These are phyloP conservation scores for Xylaria curta DNA, from an alignment of 495 filamentous ascomycete species.

Conservation along the genomic window DNA sequence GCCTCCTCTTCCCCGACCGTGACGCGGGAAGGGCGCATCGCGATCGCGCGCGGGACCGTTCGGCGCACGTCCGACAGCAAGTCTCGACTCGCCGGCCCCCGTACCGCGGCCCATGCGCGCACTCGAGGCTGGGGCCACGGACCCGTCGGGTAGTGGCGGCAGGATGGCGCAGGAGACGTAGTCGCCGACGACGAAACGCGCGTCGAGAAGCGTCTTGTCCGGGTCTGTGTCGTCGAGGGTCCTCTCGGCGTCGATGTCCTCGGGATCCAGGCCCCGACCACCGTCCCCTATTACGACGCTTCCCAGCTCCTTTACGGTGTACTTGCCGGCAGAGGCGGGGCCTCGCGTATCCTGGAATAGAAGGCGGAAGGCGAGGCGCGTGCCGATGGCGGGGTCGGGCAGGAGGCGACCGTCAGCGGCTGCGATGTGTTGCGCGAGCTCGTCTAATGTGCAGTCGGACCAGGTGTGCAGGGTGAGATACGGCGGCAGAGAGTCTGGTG, in stretches of 20 bases:
- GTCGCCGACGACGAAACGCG: conserved; percentile 85
- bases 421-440: conserved; percentile 73
- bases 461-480: conserved; percentile 89
- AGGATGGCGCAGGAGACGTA: conserved; percentile 83
- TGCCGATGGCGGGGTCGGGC: conserved; percentile 77
- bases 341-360: conserved; percentile 80
- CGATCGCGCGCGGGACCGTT: conserved; percentile 39
- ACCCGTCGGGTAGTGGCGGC: conserved; percentile 74
- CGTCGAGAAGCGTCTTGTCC: conserved; percentile 75
- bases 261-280: conserved; percentile 51
- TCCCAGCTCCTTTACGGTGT: conserved; percentile 78
- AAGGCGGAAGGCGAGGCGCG: conserved; percentile 83
- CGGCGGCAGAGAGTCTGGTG: conserved; percentile 59
- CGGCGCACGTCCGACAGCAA: conserved; percentile 48
- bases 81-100: conserved; percentile 45
- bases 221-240: conserved; percentile 42
- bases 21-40: conserved; percentile 26
- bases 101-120: conserved; percentile 48
- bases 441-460: conserved; percentile 79
- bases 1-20: conserved; percentile 46
- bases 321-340: conserved; percentile 57
- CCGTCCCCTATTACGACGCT: conserved; percentile 77
- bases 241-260: conserved; percentile 32
- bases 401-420: conserved; percentile 55
- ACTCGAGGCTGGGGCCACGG: conserved; percentile 63